Base-by-base conservation (phyloP, 176 grass and related monocot genomes). In the Tillandsia leiboldiana region DNA sequence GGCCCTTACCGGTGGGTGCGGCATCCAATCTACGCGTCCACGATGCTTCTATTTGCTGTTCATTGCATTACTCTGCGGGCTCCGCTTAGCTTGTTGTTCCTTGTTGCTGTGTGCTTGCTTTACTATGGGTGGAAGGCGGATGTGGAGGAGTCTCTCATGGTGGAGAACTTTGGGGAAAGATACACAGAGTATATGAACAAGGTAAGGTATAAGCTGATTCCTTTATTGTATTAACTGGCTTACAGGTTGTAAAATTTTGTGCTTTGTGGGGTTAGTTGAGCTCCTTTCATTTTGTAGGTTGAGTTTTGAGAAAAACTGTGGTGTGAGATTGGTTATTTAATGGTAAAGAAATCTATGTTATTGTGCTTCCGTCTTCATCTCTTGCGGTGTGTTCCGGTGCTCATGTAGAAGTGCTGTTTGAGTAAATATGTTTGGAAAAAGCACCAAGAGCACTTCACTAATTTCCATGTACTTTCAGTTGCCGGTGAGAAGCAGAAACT, bases 121-220 rank as follows among this genome's bases (percentile, higher is more conserved):
- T 77, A 77, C 20, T 77, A 77, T 50, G 75, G 75, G 66, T 42
- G 42, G 66, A 77, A 77, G 65, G 75, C 33, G 10, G 75, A 77
- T 27, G 58, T 68, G 51, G 75, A 77, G 66, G 75, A 77, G 66
- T 53, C 51, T 56, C 18, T 77, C 12, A 77, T 77, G 75, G 11
- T 77, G 53, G 75, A 77, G 53, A 50, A 33, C 20, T 77, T 77
- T 17, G 75, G 75, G 3, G 75, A 77, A 29, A 77, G 42, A 28
- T 77, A 77, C 50, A 69, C 12, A 49, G 53, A 77, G 12, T 77
- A 77, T 53, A 77, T 77, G 75, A 62, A 69, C 12, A 77, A 77
- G 75, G 75, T 77, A 12, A 69, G 75, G 17, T 77, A 69, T 69
- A 77, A 65, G 75, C 18, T 77, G 29, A 62, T 77, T 69, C 75